phyloP scores from a whole-genome alignment of 441 rosid genomes.

The Bocquillonia castaneifolia region DNA sequence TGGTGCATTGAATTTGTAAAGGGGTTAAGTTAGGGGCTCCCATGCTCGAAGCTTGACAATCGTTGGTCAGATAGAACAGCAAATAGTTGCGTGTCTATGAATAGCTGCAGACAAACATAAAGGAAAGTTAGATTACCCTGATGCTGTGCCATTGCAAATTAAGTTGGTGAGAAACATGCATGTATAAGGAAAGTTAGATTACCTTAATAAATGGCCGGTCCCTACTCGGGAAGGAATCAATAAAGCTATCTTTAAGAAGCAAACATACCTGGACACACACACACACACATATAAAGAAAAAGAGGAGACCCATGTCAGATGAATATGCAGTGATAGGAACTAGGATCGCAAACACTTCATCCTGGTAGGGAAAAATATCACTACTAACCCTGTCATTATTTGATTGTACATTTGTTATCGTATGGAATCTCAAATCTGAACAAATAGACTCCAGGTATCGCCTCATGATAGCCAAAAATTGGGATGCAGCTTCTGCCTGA shows the following conservation, averaged over 20 bases:
- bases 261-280: conserved; percentile 86
- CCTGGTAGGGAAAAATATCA: too few species aligned
- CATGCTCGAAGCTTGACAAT: conserved; percentile 70
- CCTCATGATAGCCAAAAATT: conserved; percentile 64
- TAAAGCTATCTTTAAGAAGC: conserved; percentile 89
- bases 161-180: not conserved
- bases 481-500: conserved; percentile 73
- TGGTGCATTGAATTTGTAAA: conserved; percentile 6
- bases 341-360: not conserved
- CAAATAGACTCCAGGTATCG: conserved; percentile 83
- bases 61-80: conserved; percentile 71
- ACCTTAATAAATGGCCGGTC: conserved; percentile 87
- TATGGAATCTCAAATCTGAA: conserved; percentile 69
- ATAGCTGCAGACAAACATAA: conserved; percentile 49
- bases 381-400: conserved; percentile 88
- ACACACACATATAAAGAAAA: too few species aligned
- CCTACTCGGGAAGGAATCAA: conserved; percentile 76
- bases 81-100: conserved; percentile 92
- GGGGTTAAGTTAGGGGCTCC: conserved; percentile 31
- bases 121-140: too few species aligned
- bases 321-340: not conserved
- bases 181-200: conserved; percentile 6
- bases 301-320: conserved; percentile 11
- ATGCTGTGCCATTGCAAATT: not conserved
- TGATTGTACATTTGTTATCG: conserved; percentile 94